Percentiles rank a stretch among this genome's conserved stretches.
Conservation (phyloP, 2,329 filamentous ascomycete genomes). For the Bisporella sp. region DNA sequence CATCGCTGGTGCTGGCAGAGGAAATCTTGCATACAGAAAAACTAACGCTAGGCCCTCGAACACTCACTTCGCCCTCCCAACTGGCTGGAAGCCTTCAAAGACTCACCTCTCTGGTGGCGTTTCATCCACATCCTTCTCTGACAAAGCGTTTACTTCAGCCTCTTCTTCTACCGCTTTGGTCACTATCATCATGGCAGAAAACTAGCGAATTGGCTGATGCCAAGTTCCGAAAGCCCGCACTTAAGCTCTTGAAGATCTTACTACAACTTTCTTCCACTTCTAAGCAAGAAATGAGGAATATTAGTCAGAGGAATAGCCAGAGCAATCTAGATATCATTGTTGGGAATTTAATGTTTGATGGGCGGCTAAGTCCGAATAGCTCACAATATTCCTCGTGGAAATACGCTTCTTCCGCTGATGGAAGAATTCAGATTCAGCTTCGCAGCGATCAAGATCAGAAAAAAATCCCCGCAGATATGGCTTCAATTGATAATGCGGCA, state of each 20-base stretch:
- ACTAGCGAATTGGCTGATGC: conserved; percentile 29
- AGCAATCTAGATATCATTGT: conserved; percentile 44
- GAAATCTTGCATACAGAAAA: conserved; percentile 6
- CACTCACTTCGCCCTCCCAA: conserved; percentile 35
- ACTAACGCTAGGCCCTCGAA: conserved; percentile 10
- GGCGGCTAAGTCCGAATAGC: conserved; percentile 26
- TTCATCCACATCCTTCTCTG: conserved; percentile 60
- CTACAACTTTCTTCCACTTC: conserved; percentile 44
- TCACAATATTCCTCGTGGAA: conserved; percentile 39
- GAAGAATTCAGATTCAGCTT: conserved; percentile 44
- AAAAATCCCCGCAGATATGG: conserved; percentile 7
- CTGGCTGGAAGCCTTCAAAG: conserved; percentile 47
- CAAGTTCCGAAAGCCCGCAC: conserved; percentile 38
- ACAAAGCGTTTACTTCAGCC: conserved; percentile 54
- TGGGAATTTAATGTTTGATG: conserved; percentile 48
- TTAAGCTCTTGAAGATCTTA: conserved; percentile 47
- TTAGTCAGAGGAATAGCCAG: background rate
- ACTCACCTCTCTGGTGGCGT: conserved; percentile 48
- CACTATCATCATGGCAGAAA: conserved; percentile 45
- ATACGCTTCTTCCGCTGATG: conserved; percentile 39
- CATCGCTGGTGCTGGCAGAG: conserved; percentile 15
- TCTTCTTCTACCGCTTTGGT: conserved; percentile 56
- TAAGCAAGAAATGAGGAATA: background rate
- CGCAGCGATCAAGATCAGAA: conserved; percentile 3
- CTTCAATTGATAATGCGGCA: conserved; percentile 34